Evolutionary conservation across 129 eudicot genomes (phyloP), one percentile per base, ranked within the genome.

Genomic region (Tagetes erecta): DNA sequence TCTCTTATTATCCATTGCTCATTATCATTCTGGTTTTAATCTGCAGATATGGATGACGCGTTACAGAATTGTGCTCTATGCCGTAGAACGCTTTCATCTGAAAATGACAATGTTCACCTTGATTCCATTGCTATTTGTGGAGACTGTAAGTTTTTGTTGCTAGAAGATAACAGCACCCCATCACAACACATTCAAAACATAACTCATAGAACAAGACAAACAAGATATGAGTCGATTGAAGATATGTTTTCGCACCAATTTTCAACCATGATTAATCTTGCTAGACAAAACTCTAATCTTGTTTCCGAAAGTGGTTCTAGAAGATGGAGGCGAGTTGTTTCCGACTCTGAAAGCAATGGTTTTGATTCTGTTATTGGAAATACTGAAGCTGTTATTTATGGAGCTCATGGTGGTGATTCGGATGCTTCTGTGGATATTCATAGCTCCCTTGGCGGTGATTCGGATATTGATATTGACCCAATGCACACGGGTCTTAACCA

Each of bases 391-490:
- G 30, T 86, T 33, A 88, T 96, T 5, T 72, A 79, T 66, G 84
- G 89, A 30, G 63, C 63, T 27, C 30, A 56, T 60, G 96, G 83
- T 67, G 88, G 85, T 36, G 93, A 88, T 55, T 85, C 91, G 13
- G 96, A 87, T 71, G 88, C 80, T 76, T 89, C 96, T 38, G 80
- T 80, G 30, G 94, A 89, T 80, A 87, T 80, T 56, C 77, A 68
- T 67, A 82, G 91, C 57, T 46, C 86, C 41, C 62, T 89, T 64
- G 80, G 53, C 55, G 80, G 51, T 9, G 88, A 78, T 82, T 58
- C 58, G 1, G 96, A 89, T 80, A 79, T 90, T 1, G 98, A 92
- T 73, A 92, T 92, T 36, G 96, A 92, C 80, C 98, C 98, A 39
- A 92, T 92, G 98, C 88, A 92, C 80, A 90, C 95, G 34, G 96